These are phyloP conservation scores for Monosporascus sp. DNA, from an alignment of 2,329 filamentous ascomycete species.

Conservation along the genomic window DNA sequence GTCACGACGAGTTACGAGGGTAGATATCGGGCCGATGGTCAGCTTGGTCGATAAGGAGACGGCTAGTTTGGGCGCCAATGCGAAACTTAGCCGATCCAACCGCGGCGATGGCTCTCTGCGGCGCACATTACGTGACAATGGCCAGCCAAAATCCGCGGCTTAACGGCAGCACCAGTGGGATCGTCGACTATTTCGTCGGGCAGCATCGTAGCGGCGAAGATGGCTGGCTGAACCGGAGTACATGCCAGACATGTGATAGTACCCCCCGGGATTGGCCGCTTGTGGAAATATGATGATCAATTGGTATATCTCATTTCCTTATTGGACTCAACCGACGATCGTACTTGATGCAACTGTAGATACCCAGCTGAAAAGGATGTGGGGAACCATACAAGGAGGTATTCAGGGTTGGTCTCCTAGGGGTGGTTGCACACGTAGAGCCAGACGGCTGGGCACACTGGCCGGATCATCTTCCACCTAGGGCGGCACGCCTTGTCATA, in stretches of 20 bases:
- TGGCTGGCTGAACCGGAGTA: not conserved
- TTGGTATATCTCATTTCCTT: not conserved
- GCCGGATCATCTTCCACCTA: too few species aligned
- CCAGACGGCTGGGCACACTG: too few species aligned
- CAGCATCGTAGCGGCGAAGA: not conserved
- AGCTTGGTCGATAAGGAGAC: conserved; percentile 1
- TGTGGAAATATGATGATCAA: not conserved
- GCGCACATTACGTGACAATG: not conserved
- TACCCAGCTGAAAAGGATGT: too few species aligned
- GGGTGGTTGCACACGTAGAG: too few species aligned
- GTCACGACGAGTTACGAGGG: not conserved
- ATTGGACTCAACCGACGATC: not conserved
- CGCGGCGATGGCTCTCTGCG: not conserved
- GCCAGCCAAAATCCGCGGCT: not conserved
- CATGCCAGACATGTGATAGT: not conserved
- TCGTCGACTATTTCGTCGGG: too few species aligned
- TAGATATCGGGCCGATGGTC: not conserved
- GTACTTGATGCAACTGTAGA: too few species aligned
- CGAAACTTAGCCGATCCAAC: conserved; percentile 9
- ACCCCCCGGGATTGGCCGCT: not conserved
- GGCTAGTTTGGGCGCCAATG: conserved; percentile 11
- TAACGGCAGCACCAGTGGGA: too few species aligned
- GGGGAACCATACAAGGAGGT: not conserved
- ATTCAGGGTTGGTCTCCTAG: too few species aligned
- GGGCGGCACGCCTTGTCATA: too few species aligned